phyloP scores from a whole-genome alignment of 2,329 filamentous ascomycete species.

The Parastagonospora avenae region DNA sequence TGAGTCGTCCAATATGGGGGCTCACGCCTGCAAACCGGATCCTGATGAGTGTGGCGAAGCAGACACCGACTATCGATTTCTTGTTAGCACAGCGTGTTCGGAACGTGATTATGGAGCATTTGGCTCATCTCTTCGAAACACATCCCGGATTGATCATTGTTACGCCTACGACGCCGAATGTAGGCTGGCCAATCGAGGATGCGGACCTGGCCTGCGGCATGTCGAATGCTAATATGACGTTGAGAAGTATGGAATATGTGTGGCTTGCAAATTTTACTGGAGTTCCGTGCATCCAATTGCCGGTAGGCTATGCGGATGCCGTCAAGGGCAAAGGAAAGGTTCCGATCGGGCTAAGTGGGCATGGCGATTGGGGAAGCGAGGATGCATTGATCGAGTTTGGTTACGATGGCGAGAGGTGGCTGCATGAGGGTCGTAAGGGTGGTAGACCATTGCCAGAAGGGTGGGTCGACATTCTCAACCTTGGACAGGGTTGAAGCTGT shows the following conservation, averaged over 20 bases:
- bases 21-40: constrained; percentile 73
- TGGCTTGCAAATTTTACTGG: constrained; percentile 85
- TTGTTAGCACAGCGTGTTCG: constrained; percentile 75
- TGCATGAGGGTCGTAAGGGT: constrained; percentile 46
- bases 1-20: constrained; percentile 57
- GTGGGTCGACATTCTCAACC: constrained; percentile 49
- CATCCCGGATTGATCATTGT: constrained; percentile 79
- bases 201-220: constrained; percentile 68
- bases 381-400: constrained; percentile 59
- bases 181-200: constrained; percentile 75
- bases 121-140: constrained; percentile 70
- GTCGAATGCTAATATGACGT: constrained; percentile 71
- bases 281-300: constrained; percentile 74
- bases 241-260: constrained; percentile 84
- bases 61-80: constrained; percentile 71
- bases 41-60: constrained; percentile 67
- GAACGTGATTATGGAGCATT: constrained; percentile 76
- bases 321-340: constrained; percentile 59
- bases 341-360: constrained; percentile 60
- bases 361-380: constrained; percentile 61
- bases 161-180: constrained; percentile 75
- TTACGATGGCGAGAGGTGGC: constrained; percentile 56
- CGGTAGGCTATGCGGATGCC: constrained; percentile 72
- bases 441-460: constrained; percentile 43
- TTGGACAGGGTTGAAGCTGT: not conserved